These are phyloP conservation scores for Hyphopichia fennica DNA, from an alignment of 1,139 yeast genomes.

Conservation along the genomic window DNA sequence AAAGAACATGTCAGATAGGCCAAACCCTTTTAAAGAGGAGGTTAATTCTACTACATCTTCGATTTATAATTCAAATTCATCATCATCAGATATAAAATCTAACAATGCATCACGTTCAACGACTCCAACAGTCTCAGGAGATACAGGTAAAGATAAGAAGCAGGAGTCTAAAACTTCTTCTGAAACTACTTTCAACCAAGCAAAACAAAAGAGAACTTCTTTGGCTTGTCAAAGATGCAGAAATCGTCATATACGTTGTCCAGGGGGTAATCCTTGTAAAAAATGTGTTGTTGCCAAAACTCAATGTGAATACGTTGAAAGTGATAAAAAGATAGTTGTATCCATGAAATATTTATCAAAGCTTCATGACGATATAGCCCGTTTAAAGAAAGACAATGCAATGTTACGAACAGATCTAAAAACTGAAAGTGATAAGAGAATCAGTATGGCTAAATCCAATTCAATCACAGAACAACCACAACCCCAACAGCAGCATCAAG, in stretches of 20 bases:
- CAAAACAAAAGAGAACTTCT: slow-evolving; percentile 32
- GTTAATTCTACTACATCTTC: too few relatives aligned
- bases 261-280: slow-evolving; percentile 76
- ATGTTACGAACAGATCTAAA: slow-evolving; percentile 48
- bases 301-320: slow-evolving; percentile 74
- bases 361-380: slow-evolving; percentile 65
- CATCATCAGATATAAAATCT: background rate
- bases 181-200: background rate
- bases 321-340: slow-evolving; percentile 74
- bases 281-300: slow-evolving; percentile 61
- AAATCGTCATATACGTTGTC: slow-evolving; percentile 74
- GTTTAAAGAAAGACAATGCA: slow-evolving; percentile 55
- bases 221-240: slow-evolving; percentile 70
- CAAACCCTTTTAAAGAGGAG: too few relatives aligned
- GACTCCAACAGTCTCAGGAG: background rate
- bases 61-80: too few relatives aligned
- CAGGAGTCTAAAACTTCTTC: background rate
- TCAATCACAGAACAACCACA: background rate
- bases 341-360: slow-evolving; percentile 71
- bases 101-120: background rate
- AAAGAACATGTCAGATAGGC: too few relatives aligned
- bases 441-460: background rate
- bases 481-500: slow-evolving; percentile 5
- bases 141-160: background rate
- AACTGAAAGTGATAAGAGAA: slow-evolving; percentile 22